A percentile compares a stretch with the other conserved stretches of the same genome.
phyloP scores from a whole-genome alignment of 2,329 filamentous ascomycete species.

The Fusarium abutilonis region DNA sequence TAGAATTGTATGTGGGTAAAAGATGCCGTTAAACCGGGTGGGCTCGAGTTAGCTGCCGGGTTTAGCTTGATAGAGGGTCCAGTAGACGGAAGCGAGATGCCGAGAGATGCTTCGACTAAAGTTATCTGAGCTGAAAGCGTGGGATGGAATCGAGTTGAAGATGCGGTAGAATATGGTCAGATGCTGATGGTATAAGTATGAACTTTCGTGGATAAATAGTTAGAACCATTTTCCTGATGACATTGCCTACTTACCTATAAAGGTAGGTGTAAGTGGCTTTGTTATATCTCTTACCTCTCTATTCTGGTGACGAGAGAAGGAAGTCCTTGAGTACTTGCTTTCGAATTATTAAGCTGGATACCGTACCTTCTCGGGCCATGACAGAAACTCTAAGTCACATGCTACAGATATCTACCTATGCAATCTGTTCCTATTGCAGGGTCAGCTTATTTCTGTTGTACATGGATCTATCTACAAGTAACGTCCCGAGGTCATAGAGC shows the following conservation, averaged over 20 bases:
- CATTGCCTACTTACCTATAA: no score
- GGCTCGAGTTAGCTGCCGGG: slow-evolving; percentile 26
- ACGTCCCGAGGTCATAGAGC: slow-evolving; percentile 27
- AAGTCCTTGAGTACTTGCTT: background rate
- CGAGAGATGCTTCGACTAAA: slow-evolving; percentile 32
- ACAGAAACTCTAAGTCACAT: slow-evolving; percentile 14
- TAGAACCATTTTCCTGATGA: background rate
- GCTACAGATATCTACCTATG: background rate
- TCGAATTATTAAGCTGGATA: no score
- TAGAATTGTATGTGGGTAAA: slow-evolving; percentile 15
- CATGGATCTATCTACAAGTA: background rate
- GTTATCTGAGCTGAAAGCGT: slow-evolving; percentile 13
- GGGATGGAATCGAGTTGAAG: slow-evolving; percentile 7
- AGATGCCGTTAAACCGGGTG: slow-evolving; percentile 14
- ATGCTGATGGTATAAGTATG: slow-evolving; percentile 1
- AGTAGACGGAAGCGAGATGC: slow-evolving; percentile 36
- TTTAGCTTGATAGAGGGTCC: slow-evolving; percentile 22
- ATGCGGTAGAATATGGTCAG: background rate
- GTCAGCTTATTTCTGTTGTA: background rate
- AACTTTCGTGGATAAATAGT: background rate
- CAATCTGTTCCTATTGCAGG: slow-evolving; percentile 16
- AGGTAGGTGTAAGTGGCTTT: background rate
- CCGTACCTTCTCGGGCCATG: slow-evolving; percentile 10
- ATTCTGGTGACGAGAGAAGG: background rate
- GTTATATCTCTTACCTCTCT: background rate